These are phyloP conservation scores for Entonaema liquescens DNA, from an alignment of 495 filamentous ascomycete genomes.

Conservation along the genomic window DNA sequence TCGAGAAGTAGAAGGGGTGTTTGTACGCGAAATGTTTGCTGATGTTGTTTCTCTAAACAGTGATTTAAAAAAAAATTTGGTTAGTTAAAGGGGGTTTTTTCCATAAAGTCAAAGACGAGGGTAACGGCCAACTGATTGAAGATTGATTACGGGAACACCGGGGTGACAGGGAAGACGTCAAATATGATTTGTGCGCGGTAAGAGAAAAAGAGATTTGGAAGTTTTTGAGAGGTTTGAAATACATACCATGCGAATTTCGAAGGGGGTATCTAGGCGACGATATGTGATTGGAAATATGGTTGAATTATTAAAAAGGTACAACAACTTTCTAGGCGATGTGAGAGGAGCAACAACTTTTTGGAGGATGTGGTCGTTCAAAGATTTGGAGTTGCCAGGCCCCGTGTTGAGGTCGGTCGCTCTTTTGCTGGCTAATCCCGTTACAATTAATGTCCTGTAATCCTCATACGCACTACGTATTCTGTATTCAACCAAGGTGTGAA, in stretches of 20 bases:
- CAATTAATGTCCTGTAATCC: background rate
- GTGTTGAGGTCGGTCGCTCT: conserved; percentile 6
- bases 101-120: conserved; percentile 7
- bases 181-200: conserved; percentile 31
- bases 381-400: conserved; percentile 19
- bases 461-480: too few species aligned
- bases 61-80: conserved; percentile 19
- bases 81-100: conserved; percentile 35
- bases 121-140: conserved; percentile 22
- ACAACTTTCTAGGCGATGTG: conserved; percentile 7
- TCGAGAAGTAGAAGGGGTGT: conserved; percentile 14
- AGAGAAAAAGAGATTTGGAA: conserved; percentile 11
- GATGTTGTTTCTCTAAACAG: conserved; percentile 25
- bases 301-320: conserved; percentile 8
- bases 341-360: conserved; percentile 8
- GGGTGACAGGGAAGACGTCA: conserved; percentile 14
- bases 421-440: background rate
- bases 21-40: conserved; percentile 14
- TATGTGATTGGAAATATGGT: conserved; percentile 36
- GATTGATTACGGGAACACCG: conserved; percentile 28
- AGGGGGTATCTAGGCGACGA: conserved; percentile 8
- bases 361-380: conserved; percentile 26
- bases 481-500: too few species aligned
- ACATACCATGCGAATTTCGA: conserved; percentile 39
- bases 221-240: background rate